Conservation (phyloP, 2,329 filamentous ascomycete genomes). For the Penicillium sp. region DNA sequence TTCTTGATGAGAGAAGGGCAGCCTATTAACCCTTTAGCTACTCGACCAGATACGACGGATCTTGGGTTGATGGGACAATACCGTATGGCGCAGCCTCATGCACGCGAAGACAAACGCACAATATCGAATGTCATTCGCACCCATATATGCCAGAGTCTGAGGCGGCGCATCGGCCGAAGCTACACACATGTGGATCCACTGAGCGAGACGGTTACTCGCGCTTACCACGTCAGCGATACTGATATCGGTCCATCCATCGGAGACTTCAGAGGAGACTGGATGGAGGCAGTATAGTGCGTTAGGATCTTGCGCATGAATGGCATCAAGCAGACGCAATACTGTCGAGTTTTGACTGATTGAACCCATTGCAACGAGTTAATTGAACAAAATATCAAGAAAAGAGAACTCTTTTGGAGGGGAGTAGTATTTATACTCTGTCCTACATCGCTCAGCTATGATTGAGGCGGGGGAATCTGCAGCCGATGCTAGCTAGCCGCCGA, state of each 20-base stretch:
- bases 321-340: constrained; percentile 10
- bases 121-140: constrained; percentile 32
- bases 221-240: constrained; percentile 9
- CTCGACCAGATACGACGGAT: no score
- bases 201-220: constrained; percentile 21
- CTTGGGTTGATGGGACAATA: constrained; percentile 6
- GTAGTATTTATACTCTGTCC: not conserved
- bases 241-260: constrained; percentile 21
- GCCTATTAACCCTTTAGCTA: constrained; percentile 28
- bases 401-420: no score
- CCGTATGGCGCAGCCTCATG: constrained; percentile 23
- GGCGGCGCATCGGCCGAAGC: constrained; percentile 3
- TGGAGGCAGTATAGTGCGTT: constrained; percentile 20
- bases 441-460: not conserved
- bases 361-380: constrained; percentile 9
- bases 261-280: constrained; percentile 14
- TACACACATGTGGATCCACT: constrained; percentile 20
- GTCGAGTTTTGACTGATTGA: constrained; percentile 4
- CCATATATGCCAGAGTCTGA: constrained; percentile 25
- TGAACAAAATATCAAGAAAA: not conserved
- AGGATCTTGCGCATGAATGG: constrained; percentile 7
- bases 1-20: constrained; percentile 35
- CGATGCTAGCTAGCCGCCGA: not conserved
- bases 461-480: not conserved
- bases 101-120: constrained; percentile 26